phyloP scores from a whole-genome alignment of 805 yeast species.

The Lipomyces chichibuensis region DNA sequence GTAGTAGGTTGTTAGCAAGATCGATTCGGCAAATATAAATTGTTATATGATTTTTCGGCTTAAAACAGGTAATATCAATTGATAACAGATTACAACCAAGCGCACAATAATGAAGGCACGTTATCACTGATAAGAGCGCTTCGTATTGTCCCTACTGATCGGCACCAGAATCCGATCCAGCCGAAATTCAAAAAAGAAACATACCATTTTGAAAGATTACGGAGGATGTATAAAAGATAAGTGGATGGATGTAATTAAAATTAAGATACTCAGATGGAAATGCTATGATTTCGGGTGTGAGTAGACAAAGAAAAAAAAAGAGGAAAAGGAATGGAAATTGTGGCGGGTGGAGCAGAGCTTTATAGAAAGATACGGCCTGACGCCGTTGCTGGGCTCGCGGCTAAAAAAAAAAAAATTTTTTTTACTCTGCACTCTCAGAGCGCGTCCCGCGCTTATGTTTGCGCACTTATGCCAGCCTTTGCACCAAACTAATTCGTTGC shows the following conservation, averaged over 20 bases:
- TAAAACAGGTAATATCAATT: neutral
- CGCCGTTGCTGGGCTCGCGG: conserved; percentile 2
- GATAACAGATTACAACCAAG: neutral
- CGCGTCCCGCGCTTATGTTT: neutral
- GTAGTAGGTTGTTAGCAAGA: conserved; percentile 5
- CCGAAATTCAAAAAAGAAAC: conserved; percentile 19
- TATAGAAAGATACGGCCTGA: conserved; percentile 14
- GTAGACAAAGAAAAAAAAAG: conserved; percentile 45
- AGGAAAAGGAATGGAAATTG: conserved; percentile 32
- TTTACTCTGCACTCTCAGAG: neutral
- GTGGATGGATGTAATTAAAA: neutral
- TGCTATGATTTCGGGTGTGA: conserved; percentile 50
- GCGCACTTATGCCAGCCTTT: neutral
- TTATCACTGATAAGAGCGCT: neutral
- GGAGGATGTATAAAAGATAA: neutral
- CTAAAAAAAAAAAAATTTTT: conserved; percentile 17
- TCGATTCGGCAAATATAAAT: neutral
- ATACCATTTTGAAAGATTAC: conserved; percentile 39
- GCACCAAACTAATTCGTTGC: neutral
- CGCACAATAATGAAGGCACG: no score
- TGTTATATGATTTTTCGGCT: neutral
- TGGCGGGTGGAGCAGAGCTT: conserved; percentile 19
- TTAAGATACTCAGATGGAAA: conserved; percentile 46
- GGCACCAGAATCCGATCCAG: neutral
- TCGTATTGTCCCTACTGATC: neutral